Evolutionary conservation across 1,139 yeast genomes (phyloP), one percentile per base, ranked within the genome.

Genomic region (Saccharomyces uvarum): DNA sequence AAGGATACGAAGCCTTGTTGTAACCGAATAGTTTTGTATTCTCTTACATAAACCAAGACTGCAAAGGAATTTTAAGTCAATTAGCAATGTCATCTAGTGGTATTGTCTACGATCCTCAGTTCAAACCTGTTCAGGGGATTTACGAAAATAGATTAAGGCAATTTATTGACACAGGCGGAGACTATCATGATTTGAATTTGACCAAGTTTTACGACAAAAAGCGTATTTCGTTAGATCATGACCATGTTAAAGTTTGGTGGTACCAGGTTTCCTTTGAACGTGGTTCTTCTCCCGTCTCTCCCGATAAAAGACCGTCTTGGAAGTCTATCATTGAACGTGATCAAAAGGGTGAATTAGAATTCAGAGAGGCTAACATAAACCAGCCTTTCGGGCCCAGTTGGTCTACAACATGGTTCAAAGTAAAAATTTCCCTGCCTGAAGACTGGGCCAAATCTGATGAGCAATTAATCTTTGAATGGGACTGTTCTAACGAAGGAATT

Each of bases 351-450:
- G 73, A 72, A 47, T 75, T 75, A 50, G 70, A 71, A 58, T 67
- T 74, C 54, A 74, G 77, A 56, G 72, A 75, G 19, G 83, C 89
- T 28, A 74, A 76, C 31, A 82, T 83, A 61, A 95, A 95, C 29
- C 84, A 86, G 63, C 74, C 77, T n/a, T 89, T 87, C 70, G 97
- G 97, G 0, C 98, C 98, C 1, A 86, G 95, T 14, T 93, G 98
- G 99, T 85, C 93, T 59, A 86, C 97, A 1, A 95, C 90, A 63
- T 93, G 99, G 99, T 89, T 93, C 71, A 80, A 83, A 62, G 74
- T 91, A 46, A 73, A 77, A 27, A 72, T 88, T 58, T 74, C 75
- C 31, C 75, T 91, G 6, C 96, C 96, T 0, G 64, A 74, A 21
- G 70, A 75, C 2, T 86, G 93, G 87, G 62, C 77, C 14, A 68